These are phyloP conservation scores for Martiniozyma asiatica DNA, from an alignment of 1,139 yeast species.

Conservation along the genomic window DNA sequence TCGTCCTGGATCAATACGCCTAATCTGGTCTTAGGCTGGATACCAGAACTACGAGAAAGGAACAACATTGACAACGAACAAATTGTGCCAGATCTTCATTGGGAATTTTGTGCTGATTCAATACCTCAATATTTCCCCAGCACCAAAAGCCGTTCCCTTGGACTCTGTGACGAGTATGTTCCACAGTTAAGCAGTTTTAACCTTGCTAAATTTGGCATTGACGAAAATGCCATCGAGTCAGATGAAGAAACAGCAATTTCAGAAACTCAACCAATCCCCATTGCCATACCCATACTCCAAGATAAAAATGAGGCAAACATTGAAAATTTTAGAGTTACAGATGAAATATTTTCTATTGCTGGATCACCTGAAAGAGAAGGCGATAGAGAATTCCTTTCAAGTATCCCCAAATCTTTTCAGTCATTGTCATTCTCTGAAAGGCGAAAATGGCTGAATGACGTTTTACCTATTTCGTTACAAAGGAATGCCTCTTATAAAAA, in stretches of 20 bases:
- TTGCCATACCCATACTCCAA: slow-evolving; percentile 12
- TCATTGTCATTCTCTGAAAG: slow-evolving; percentile 62
- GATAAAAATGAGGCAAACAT: slow-evolving; percentile 1
- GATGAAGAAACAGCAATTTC: slow-evolving; percentile 1
- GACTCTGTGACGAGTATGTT: slow-evolving; percentile 61
- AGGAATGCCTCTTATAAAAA: slow-evolving; percentile 20
- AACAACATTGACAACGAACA: slow-evolving; percentile 21
- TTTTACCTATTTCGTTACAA: slow-evolving; percentile 33
- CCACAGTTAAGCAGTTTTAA: slow-evolving; percentile 47
- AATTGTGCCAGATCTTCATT: slow-evolving; percentile 15
- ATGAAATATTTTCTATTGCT: slow-evolving; percentile 14
- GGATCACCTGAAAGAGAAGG: slow-evolving; percentile 20
- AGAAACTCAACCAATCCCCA: slow-evolving; percentile 26
- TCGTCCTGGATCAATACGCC: slow-evolving; percentile 10
- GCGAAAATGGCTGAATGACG: slow-evolving; percentile 40
- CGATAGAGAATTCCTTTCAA: slow-evolving; percentile 16
- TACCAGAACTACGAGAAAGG: slow-evolving; percentile 11
- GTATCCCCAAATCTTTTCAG: slow-evolving; percentile 44
- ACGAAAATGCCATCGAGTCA: slow-evolving; percentile 8
- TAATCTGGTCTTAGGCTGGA: slow-evolving; percentile 11
- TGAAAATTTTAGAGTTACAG: slow-evolving; percentile 8
- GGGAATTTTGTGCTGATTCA: slow-evolving; percentile 10
- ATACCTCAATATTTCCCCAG: slow-evolving; percentile 38
- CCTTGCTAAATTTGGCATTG: slow-evolving; percentile 25
- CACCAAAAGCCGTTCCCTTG: slow-evolving; percentile 44